Evolutionary conservation across 140 eudicot genomes (phyloP).

Genomic region (Cichorium intybus): DNA sequence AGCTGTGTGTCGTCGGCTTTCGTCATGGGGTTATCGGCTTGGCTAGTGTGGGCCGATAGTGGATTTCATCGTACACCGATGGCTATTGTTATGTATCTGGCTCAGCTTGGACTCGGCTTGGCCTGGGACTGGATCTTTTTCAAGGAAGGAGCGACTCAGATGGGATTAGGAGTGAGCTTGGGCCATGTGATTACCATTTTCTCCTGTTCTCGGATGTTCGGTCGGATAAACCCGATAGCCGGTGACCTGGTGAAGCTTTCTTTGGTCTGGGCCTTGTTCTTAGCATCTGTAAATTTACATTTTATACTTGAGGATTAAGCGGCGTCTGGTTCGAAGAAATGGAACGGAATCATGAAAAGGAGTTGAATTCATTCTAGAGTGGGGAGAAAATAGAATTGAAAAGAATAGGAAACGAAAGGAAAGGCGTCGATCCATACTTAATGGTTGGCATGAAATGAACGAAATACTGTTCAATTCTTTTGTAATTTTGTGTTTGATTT

Average conservation of each 20-base stretch:
- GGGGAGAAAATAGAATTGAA: not conserved
- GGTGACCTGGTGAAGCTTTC: conserved; percentile 80
- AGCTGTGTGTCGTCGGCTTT: conserved; percentile 37
- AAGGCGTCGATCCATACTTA: not conserved
- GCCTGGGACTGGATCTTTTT: conserved; percentile 67
- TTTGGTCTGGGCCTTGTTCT: conserved; percentile 54
- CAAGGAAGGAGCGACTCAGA: conserved; percentile 39
- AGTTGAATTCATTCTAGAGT: not conserved
- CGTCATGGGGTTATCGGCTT: conserved; percentile 72
- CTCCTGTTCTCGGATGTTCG: conserved; percentile 43
- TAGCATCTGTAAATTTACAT: conserved; percentile 52
- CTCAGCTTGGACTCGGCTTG: conserved; percentile 56
- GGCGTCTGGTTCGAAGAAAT: not conserved
- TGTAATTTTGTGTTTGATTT: not conserved
- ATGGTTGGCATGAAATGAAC: not conserved
- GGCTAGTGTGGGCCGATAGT: conserved; percentile 99
- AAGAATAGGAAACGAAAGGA: not conserved
- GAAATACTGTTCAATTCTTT: not conserved
- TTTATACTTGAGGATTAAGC: conserved; percentile 25
- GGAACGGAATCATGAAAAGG: not conserved
- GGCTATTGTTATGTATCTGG: conserved; percentile 50
- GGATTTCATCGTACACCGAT: conserved; percentile 68
- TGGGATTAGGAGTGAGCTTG: conserved; percentile 46
- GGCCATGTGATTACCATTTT: conserved; percentile 41
- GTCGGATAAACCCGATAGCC: conserved; percentile 64